These are phyloP conservation scores for Pugionium dolabratum DNA, from an alignment of 345 rosid genomes.

Conservation along the genomic window DNA sequence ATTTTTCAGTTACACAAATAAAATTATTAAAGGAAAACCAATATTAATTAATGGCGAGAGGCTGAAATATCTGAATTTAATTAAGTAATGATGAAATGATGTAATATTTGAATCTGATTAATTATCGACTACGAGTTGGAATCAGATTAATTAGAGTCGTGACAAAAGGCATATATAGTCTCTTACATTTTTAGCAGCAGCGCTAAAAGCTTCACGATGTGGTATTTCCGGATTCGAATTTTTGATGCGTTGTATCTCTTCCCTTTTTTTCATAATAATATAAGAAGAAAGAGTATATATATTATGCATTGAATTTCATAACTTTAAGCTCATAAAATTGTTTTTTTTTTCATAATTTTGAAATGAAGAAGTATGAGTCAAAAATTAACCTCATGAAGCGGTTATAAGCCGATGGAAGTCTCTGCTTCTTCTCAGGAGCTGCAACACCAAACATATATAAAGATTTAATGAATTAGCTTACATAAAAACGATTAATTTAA, in stretches of 20 bases:
- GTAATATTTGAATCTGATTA: neutral
- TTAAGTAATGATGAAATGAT: too few species aligned
- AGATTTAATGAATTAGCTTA: neutral
- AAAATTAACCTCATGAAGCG: slow-evolving; percentile 80
- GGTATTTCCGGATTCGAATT: slow-evolving; percentile 94
- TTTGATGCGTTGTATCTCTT: slow-evolving; percentile 98
- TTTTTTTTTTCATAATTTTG: neutral
- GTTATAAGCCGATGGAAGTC: slow-evolving; percentile 98
- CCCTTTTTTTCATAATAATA: slow-evolving; percentile 43
- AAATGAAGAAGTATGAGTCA: slow-evolving; percentile 3
- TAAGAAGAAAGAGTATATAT: neutral
- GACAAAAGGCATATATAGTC: neutral
- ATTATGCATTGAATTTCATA: neutral
- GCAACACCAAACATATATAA: slow-evolving; percentile 18
- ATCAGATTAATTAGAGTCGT: neutral
- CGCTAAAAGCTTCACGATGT: slow-evolving; percentile 93
- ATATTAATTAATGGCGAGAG: neutral
- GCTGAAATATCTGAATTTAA: too few species aligned
- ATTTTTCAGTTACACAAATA: neutral
- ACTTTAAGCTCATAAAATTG: neutral
- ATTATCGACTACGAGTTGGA: neutral
- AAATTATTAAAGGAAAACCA: neutral
- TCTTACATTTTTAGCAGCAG: slow-evolving; percentile 94
- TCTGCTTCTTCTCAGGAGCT: slow-evolving; percentile 99
- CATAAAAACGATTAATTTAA: neutral